Percentiles rank a stretch among this genome's conserved stretches.
These are phyloP conservation scores for Aspergillus sp. DNA, from an alignment of 2,329 filamentous ascomycete genomes.

Conservation along the genomic window DNA sequence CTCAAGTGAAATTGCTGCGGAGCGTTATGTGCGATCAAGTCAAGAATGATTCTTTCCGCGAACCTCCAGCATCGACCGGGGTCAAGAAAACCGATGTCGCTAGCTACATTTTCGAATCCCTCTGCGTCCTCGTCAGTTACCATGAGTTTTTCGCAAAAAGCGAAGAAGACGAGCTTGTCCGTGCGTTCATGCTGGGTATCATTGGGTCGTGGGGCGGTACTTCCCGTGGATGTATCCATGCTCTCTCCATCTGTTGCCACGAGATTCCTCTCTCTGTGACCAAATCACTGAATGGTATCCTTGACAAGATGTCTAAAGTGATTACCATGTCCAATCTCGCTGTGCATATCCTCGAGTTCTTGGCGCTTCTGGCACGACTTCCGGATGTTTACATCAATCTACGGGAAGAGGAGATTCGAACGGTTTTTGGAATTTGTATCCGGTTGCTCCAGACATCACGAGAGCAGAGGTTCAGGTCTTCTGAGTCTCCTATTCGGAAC, in stretches of 20 bases:
- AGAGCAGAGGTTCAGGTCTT: slow-evolving; percentile 49
- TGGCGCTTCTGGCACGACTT: slow-evolving; percentile 82
- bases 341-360: slow-evolving; percentile 91
- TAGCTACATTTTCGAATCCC: slow-evolving; percentile 79
- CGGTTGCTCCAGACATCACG: slow-evolving; percentile 87
- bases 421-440: slow-evolving; percentile 93
- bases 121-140: slow-evolving; percentile 88
- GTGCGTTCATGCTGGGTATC: slow-evolving; percentile 76
- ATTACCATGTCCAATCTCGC: slow-evolving; percentile 91
- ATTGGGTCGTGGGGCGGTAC: slow-evolving; percentile 79
- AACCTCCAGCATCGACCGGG: slow-evolving; percentile 75
- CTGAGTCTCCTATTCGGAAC: slow-evolving; percentile 32
- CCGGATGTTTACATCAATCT: slow-evolving; percentile 85
- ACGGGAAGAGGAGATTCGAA: slow-evolving; percentile 85
- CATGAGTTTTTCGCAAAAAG: slow-evolving; percentile 78
- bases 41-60: slow-evolving; percentile 70
- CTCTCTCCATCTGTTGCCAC: slow-evolving; percentile 89
- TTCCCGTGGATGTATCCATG: slow-evolving; percentile 90
- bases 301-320: slow-evolving; percentile 92
- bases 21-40: slow-evolving; percentile 79
- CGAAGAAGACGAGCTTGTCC: slow-evolving; percentile 86
- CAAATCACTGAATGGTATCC: slow-evolving; percentile 78
- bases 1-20: slow-evolving; percentile 73
- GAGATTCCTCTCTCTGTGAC: slow-evolving; percentile 85
- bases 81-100: slow-evolving; percentile 85